These are phyloP conservation scores for Seminavis robusta DNA, from an alignment of 108 stramenopile species.

Conservation along the genomic window DNA sequence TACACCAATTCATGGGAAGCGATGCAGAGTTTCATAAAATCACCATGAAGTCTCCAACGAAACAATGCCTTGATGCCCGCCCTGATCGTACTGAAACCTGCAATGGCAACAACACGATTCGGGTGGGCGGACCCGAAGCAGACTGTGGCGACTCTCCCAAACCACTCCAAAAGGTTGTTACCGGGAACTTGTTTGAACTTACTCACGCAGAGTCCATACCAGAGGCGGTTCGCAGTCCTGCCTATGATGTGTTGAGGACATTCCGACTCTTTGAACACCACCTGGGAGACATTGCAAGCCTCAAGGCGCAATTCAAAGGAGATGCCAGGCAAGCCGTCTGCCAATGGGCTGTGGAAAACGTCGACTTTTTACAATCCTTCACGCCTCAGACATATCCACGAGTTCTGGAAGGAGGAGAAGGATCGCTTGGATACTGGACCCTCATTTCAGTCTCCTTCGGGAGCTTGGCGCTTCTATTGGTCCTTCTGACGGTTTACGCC, in stretches of 20 bases:
- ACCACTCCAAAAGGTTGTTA: constrained; percentile 9
- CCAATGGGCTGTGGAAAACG: constrained; percentile 24
- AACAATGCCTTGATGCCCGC: constrained; percentile 13
- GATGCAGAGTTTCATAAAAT: constrained; percentile 25
- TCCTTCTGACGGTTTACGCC: not conserved
- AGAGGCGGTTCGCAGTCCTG: constrained; percentile 3
- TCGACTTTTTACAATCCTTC: constrained; percentile 14
- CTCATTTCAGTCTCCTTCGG: not conserved
- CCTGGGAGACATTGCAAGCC: constrained; percentile 2
- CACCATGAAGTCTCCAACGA: constrained; percentile 12
- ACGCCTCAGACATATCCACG: constrained; percentile 24
- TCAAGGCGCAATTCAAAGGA: not conserved
- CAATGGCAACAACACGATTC: not conserved
- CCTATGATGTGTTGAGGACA: constrained; percentile 3
- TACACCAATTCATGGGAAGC: constrained; percentile 16
- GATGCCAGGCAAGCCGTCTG: constrained; percentile 23
- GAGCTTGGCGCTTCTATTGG: constrained; percentile 1
- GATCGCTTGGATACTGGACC: not conserved
- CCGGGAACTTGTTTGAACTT: not conserved
- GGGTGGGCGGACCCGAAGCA: constrained; percentile 16
- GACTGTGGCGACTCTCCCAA: constrained; percentile 17
- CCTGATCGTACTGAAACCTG: constrained; percentile 4
- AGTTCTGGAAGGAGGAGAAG: not conserved
- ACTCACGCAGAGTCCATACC: not conserved
- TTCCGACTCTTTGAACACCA: not conserved